Evolutionary conservation across 139 green algal genomes (phyloP), one percentile per base, ranked within the genome.

Genomic region (Chlorokybus atmophyticus): DNA sequence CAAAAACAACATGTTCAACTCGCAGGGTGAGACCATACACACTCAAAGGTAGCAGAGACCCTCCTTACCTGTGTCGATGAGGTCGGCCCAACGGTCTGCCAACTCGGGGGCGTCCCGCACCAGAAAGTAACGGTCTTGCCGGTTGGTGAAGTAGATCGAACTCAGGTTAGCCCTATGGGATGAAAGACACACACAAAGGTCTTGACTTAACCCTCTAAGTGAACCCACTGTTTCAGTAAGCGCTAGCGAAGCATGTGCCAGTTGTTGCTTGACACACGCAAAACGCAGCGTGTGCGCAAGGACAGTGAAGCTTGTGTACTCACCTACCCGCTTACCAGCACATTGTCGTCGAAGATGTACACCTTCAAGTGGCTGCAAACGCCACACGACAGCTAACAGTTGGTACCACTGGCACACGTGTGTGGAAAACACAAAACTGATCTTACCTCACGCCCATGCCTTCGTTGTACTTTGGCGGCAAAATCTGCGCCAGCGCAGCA

Each of bases 271-370:
- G n/a, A n/a, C 35, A 10, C 35, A 44, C 10, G 10, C 35, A 44
- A 44, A 44, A 44, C 35, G 10, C 35, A 44, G 35, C 35, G 10
- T 21, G 14, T 21, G 35, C 35, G 10, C 35, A 44, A 14, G 10
- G 14, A 44, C 10, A 44, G 14, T 14, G 10, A 10, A 44, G 35
- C 35, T 44, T 10, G 10, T 21, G 35, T 10, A 14, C 10, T 10
- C 35, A 44, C 35, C 10, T 44, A 44, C 35, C 54, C 54, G 24
- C 38, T 61, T 24, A 61, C 30, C 38, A 61, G 31, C 6, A 61
- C 54, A 4, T 6, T n/a, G 54, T 61, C 54, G 28, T 61, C 54
- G 30, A 61, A 61, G 5, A 61, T 19, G 54, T 57, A 61, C 5
- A 28, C 54, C 23, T 61, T 61, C n/a, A 61, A 23, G 30, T 61